Evolutionary conservation across 805 yeast species (phyloP).

Genomic region (Wickerhamomyces alni): DNA sequence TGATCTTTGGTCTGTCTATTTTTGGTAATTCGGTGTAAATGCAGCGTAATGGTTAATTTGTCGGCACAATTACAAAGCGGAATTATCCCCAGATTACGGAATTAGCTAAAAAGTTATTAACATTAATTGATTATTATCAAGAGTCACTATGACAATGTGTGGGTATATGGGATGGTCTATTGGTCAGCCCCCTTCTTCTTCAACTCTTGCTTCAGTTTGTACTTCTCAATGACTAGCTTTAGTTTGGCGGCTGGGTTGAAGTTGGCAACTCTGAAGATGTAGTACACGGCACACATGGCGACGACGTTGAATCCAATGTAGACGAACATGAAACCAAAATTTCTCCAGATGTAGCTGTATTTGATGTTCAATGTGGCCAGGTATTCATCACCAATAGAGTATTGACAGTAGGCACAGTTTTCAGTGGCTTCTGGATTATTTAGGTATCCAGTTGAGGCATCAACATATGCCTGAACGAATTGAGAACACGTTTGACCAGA

Average conservation of each 20-base stretch:
- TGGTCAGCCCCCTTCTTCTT: not conserved
- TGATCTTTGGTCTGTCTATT: no score
- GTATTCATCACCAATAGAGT: conserved; percentile 34
- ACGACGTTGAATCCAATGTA: conserved; percentile 3
- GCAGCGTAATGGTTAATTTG: no score
- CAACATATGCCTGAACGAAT: conserved; percentile 38
- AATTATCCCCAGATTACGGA: no score
- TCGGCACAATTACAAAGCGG: no score
- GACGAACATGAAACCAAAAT: conserved; percentile 39
- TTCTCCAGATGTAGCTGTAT: conserved; percentile 50
- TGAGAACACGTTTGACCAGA: conserved; percentile 56
- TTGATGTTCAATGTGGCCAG: conserved; percentile 32
- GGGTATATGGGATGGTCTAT: not conserved
- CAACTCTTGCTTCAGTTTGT: not conserved
- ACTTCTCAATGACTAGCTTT: not conserved
- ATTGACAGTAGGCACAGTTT: conserved; percentile 36
- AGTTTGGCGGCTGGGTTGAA: not conserved
- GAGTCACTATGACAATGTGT: no score
- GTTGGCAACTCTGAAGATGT: not conserved
- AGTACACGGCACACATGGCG: conserved; percentile 12
- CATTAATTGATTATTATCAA: no score
- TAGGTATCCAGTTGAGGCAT: conserved; percentile 45
- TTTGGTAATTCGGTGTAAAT: no score
- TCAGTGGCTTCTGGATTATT: conserved; percentile 38
- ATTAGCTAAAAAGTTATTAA: no score